Evolutionary conservation across 768 basidiomycete genomes (phyloP), one percentile per base, ranked within the genome.

Genomic region (Podaxis sp.): DNA sequence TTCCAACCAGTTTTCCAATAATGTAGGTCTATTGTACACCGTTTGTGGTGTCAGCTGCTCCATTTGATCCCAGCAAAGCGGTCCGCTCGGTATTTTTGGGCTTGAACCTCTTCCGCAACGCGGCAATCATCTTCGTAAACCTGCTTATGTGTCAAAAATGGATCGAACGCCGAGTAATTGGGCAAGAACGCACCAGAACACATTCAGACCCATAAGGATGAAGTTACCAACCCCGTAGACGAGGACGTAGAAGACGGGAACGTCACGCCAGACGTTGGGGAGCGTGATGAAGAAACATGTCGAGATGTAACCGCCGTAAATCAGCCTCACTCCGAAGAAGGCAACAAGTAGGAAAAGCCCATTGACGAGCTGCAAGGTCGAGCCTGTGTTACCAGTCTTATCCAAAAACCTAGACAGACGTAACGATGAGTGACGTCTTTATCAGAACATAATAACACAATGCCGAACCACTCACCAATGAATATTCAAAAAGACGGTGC

Each of bases 401-500:
- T 93, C 91, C 62, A 93, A 69, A 72, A 87, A 88, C 86, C 88
- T 90, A 54, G 32, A 32, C 7, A 7, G 57, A 48, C 21, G 50
- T 23, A 55, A 25, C 32, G 7, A 3, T 44, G 28, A 58, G 37
- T 9, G 7, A 32, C 7, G 2, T 32, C 9, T 32, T 9, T 32
- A 32, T 4, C 13, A 25, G 40, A 18, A 37, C 2, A 35, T 23
- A 10, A 37, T 2, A 5, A 9, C 38, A 50, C 70, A 27, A 32
- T 9, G 46, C 27, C 2, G 40, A 13, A n/a, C 32, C 25, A 60
- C 77, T 62, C 65, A 93, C 92, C 92, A 94, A 63, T 95, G 91
- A 57, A 91, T 84, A 66, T 96, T 90, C 63, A 96, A 77, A 74
- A 95, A 93, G 61, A 93, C 83, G 0, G 93, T 95, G 75, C 87